Evolutionary conservation across 306 rosid genomes (phyloP), one percentile per base, ranked within the genome.

Genomic region (Fragaria nilgerrensis): DNA sequence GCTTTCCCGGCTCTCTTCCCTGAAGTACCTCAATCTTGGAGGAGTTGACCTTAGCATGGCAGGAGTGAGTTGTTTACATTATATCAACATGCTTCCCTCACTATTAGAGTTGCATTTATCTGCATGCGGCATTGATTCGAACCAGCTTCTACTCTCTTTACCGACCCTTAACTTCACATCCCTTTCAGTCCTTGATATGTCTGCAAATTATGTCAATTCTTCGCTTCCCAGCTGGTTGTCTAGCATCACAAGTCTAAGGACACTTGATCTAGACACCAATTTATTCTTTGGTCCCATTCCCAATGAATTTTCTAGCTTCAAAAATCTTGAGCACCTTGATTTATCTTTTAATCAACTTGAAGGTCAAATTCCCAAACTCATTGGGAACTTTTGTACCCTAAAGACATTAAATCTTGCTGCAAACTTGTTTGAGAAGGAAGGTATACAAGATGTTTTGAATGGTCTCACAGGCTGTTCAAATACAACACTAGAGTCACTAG

Each of bases 21-120:
- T 63, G 2, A 63, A 29, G 2, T 63, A 63, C 36, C 68, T 63
- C 22, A 32, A 29, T 27, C 68, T 29, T 2, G 43, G 68, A 63
- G 5, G 41, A 14, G 68, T 6, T 16, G 7, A 63, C 17, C n/a
- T 63, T 27, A 0, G 11, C 9, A 62, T 9, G 19, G 9, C 11
- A 62, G 36, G 36, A 9, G 32, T 29, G 34, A 29, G 2, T 62
- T 62, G 68, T n/a, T 19, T 62, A 62, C n/a, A 62, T 29, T 37
- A 14, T 62, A 43, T 62, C 34, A 62, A 15, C 68, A 62, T 29
- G 68, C 68, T 63, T 63, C 68, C 68, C 13, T 63, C 68, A 14
- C 36, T 63, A 0, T 15, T 63, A 7, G 68, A 63, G 43, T 63
- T 63, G 68, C 68, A 63, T 32, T 63, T 63, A 19, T 16, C 43